Evolutionary conservation across 306 rosid species (phyloP).

Genomic region (Aeschynomene evenia): DNA sequence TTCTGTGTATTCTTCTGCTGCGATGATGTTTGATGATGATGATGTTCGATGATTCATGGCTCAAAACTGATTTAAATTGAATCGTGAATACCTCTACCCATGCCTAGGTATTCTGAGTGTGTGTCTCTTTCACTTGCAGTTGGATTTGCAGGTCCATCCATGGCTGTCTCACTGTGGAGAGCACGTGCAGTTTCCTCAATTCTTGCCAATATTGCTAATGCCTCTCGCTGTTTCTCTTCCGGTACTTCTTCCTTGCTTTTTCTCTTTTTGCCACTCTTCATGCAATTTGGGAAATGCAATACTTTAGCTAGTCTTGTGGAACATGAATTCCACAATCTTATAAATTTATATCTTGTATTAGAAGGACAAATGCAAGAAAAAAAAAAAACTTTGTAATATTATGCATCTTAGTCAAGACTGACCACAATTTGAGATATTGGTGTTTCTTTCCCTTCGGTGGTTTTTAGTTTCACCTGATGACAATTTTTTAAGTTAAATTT

Average conservation of each 20-base stretch:
- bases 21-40: no score
- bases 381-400: neutral
- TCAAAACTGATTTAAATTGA: no score
- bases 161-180: no score
- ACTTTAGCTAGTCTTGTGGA: neutral
- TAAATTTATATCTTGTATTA: neutral
- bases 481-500: neutral
- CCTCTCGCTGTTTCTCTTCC: constrained; percentile 12
- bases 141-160: no score
- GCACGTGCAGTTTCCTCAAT: neutral
- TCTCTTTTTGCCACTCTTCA: neutral
- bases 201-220: neutral
- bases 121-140: no score
- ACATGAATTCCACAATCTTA: neutral
- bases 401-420: neutral
- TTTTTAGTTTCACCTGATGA: neutral
- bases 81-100: no score
- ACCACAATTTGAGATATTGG: neutral
- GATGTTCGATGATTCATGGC: no score
- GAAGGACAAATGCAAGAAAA: neutral
- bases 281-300: neutral
- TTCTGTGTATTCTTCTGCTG: no score
- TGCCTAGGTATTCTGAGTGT: no score
- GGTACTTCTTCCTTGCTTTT: neutral
- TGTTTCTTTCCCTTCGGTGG: neutral